Evolutionary conservation across 1,284 basidiomycete genomes (phyloP).

Genomic region (Tilletiopsis washingtonensis): DNA sequence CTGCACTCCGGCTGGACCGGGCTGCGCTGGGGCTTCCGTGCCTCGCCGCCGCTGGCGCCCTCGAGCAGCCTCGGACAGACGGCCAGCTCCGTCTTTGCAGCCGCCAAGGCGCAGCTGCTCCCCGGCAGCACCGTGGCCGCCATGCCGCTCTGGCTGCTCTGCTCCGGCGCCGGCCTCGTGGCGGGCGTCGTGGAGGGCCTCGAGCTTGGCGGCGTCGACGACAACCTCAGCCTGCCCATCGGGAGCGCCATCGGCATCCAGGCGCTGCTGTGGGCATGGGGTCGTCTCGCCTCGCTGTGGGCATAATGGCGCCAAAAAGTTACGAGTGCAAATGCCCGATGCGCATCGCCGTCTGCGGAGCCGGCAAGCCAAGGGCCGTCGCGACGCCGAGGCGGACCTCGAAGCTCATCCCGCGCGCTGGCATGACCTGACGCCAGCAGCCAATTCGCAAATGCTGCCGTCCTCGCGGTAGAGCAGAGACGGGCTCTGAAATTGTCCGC

Average conservation of each 20-base stretch:
- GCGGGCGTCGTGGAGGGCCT: slow-evolving; percentile 49
- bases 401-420: too few species aligned
- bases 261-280: slow-evolving; percentile 42
- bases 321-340: too few species aligned
- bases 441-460: too few species aligned
- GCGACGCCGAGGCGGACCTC: too few species aligned
- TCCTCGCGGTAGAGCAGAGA: too few species aligned
- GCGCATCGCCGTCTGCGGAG: too few species aligned
- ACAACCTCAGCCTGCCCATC: slow-evolving; percentile 87
- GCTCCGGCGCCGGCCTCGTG: slow-evolving; percentile 37
- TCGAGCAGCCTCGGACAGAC: not conserved
- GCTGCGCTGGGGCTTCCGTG: slow-evolving; percentile 4
- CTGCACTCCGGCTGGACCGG: slow-evolving; percentile 6
- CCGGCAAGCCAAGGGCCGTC: too few species aligned
- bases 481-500: too few species aligned
- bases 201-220: slow-evolving; percentile 78
- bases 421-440: too few species aligned
- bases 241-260: slow-evolving; percentile 76
- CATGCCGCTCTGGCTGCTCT: slow-evolving; percentile 34
- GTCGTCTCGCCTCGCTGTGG: slow-evolving; percentile 9
- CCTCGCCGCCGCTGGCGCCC: slow-evolving; percentile 10
- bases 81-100: not conserved
- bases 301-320: too few species aligned
- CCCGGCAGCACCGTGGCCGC: slow-evolving; percentile 16
- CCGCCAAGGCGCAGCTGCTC: not conserved